Conservation (phyloP, 306 rosid species). For the Corylus heterophylla region DNA sequence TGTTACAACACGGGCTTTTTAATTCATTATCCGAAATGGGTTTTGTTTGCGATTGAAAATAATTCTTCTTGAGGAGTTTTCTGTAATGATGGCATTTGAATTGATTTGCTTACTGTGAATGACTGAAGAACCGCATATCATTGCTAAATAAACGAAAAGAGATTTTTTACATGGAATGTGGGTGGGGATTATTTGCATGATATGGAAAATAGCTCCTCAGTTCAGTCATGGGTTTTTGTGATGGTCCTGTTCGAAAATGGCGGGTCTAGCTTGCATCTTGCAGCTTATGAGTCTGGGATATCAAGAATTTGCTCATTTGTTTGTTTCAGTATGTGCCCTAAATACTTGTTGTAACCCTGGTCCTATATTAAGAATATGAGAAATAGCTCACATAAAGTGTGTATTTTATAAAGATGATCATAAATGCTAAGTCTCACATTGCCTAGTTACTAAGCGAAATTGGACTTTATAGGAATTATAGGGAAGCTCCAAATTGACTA, state of each 20-base stretch:
- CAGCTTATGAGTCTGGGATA: neutral
- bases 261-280: neutral
- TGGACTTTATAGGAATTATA: too few species aligned
- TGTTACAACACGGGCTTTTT: neutral
- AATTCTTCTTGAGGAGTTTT: neutral
- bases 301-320: neutral
- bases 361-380: too few species aligned
- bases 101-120: neutral
- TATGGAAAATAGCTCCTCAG: too few species aligned
- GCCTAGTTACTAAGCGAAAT: too few species aligned
- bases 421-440: too few species aligned
- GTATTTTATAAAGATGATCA: too few species aligned
- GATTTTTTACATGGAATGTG: too few species aligned
- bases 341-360: neutral
- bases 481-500: too few species aligned
- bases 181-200: too few species aligned
- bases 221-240: too few species aligned
- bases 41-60: neutral
- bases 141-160: neutral
- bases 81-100: neutral
- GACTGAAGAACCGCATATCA: neutral
- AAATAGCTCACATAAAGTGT: too few species aligned
- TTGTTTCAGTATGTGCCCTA: neutral
- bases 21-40: neutral
- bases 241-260: neutral